Evolutionary conservation across 1,284 basidiomycete species (phyloP), one percentile per base, ranked within the genome.

Genomic region (Cryptococcus amylolentus): DNA sequence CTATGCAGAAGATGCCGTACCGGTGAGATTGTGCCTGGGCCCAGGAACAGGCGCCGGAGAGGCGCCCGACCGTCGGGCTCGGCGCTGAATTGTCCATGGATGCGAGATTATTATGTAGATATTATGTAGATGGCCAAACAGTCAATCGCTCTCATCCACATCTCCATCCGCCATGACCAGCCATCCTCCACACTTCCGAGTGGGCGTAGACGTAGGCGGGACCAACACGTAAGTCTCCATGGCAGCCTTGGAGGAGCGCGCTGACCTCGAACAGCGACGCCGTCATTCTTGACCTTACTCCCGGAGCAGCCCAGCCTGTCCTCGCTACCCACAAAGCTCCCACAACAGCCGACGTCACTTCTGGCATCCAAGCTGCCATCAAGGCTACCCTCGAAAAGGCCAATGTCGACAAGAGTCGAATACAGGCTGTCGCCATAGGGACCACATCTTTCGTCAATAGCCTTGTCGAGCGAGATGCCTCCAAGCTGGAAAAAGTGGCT

Each of bases 291-390:
- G 80, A 82, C 65, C 70, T 81, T 9, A 68, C 77, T 4, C 62
- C 69, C 64, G 63, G 62, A 0, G 52, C 58, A 12, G 5, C 58
- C 0, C 52, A n/a, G 4, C 68, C 72, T 8, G 77, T 85, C 6
- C 66, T 84, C 2, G 81, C 83, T 0, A 79, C 77, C 38, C 77
- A 74, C 72, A 85, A 85, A 67, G 73, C 81, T 4, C 77, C 79
- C 8, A 84, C 83, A 0, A 84, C 84, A 1, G 64, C 67, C 38
- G 78, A 84, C 62, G 80, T 84, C 40, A 83, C 82, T 0, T 71
- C 73, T 23, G 83, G 83, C 12, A 84, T 85, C 46, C 67, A 67
- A 40, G 55, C 56, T 4, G 63, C 66, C 4, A 64, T 64, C 35
- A 50, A 42, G 1, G 55, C 51, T 2, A 57, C 52, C 27, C 57